These are phyloP conservation scores for Solanum neorickii DNA, from an alignment of 257 asterid genomes.

Conservation along the genomic window DNA sequence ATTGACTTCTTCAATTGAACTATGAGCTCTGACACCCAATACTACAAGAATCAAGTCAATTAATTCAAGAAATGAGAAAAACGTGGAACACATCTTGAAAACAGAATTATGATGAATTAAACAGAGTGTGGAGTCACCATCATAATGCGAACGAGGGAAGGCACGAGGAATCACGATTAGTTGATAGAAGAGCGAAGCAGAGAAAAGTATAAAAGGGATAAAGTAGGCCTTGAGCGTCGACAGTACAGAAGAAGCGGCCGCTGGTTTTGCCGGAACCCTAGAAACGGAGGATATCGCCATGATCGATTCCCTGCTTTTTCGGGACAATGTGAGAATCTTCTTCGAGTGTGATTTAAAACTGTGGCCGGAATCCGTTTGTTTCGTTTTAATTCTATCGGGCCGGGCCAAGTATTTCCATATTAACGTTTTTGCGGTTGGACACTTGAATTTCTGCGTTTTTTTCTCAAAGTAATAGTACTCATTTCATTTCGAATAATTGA, in stretches of 20 bases:
- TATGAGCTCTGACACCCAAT: constrained; percentile 56
- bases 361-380: background rate
- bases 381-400: background rate
- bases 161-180: constrained; percentile 64
- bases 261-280: constrained; percentile 21
- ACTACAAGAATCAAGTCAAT: constrained; percentile 28
- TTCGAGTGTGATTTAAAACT: background rate
- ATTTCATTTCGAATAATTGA: no score
- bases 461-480: background rate
- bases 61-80: background rate
- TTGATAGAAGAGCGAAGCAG: constrained; percentile 57
- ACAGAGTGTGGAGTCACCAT: constrained; percentile 27
- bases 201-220: constrained; percentile 57
- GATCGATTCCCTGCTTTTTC: background rate
- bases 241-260: constrained; percentile 11
- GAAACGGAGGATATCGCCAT: constrained; percentile 13
- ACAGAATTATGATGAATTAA: background rate
- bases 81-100: background rate
- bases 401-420: background rate
- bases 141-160: constrained; percentile 75
- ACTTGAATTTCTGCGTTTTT: no score
- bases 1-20: constrained; percentile 64
- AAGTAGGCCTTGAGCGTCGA: constrained; percentile 46
- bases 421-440: background rate
- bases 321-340: background rate